A percentile compares a stretch with the other conserved stretches of the same genome.
Conservation (phyloP, 768 basidiomycete species). For the Calocybe cyanea region DNA sequence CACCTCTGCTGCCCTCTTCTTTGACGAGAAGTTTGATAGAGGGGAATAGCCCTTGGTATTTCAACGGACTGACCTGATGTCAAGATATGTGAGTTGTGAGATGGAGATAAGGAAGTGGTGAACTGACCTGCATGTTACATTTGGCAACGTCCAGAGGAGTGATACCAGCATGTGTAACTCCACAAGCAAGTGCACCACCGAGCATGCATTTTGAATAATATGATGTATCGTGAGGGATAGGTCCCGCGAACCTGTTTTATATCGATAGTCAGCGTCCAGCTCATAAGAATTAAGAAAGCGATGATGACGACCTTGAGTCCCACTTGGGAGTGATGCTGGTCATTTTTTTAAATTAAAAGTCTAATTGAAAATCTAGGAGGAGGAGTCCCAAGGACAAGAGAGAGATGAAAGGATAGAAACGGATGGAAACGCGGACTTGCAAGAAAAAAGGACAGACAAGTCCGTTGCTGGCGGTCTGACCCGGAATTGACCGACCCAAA, state of each 20-base stretch:
- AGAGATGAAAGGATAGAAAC: slow-evolving; percentile 24
- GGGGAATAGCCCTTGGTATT: slow-evolving; percentile 66
- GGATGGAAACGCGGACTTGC: slow-evolving; percentile 15
- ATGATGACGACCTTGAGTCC: slow-evolving; percentile 58
- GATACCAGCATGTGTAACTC: slow-evolving; percentile 83
- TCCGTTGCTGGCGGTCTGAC: slow-evolving; percentile 33
- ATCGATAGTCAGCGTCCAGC: slow-evolving; percentile 5
- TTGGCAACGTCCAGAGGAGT: slow-evolving; percentile 87
- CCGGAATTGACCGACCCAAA: slow-evolving; percentile 29
- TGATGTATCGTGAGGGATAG: slow-evolving; percentile 67
- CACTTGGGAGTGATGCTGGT: slow-evolving; percentile 55
- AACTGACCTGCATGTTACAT: slow-evolving; percentile 84
- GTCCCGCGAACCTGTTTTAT: slow-evolving; percentile 52
- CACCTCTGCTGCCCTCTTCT: slow-evolving; percentile 80
- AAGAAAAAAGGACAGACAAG: slow-evolving; percentile 21
- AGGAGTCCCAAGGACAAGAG: too few relatives aligned
- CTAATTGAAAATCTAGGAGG: slow-evolving; percentile 25
- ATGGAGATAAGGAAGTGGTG: neutral
- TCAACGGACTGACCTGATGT: slow-evolving; percentile 65
- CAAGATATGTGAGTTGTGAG: neutral
- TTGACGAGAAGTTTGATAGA: slow-evolving; percentile 62
- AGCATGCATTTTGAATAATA: slow-evolving; percentile 89
- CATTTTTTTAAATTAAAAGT: slow-evolving; percentile 42
- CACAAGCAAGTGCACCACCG: slow-evolving; percentile 84
- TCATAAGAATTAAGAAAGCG: neutral